phyloP scores from a whole-genome alignment of 805 yeast species.

The Yarrowia sp. region DNA sequence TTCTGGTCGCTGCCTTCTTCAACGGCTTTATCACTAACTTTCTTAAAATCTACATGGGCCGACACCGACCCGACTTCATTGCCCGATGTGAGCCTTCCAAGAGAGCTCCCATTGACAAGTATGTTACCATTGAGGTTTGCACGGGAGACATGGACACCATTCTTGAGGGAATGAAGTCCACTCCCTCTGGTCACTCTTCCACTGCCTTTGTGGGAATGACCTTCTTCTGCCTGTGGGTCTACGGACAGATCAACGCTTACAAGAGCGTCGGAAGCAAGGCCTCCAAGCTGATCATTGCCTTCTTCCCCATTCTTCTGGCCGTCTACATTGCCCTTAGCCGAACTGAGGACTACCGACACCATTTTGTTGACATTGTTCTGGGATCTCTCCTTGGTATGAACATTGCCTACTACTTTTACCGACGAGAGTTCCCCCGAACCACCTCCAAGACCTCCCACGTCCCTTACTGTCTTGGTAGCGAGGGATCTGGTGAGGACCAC shows the following conservation, averaged over 20 bases:
- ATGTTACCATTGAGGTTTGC: slow-evolving; percentile 39
- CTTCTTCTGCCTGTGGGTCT: slow-evolving; percentile 48
- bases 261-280: slow-evolving; percentile 15
- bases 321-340: slow-evolving; percentile 75
- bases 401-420: slow-evolving; percentile 57
- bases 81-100: slow-evolving; percentile 72
- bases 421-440: slow-evolving; percentile 21
- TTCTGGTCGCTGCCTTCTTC: slow-evolving; percentile 33
- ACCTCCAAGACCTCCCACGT: slow-evolving; percentile 9
- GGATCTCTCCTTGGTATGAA: slow-evolving; percentile 67
- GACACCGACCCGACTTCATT: slow-evolving; percentile 88
- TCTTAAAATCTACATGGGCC: slow-evolving; percentile 78
- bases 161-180: slow-evolving; percentile 52
- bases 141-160: slow-evolving; percentile 37
- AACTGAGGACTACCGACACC: slow-evolving; percentile 89
- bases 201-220: slow-evolving; percentile 51
- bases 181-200: slow-evolving; percentile 58
- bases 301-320: slow-evolving; percentile 54
- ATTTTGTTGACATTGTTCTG: slow-evolving; percentile 73
- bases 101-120: slow-evolving; percentile 48
- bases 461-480: slow-evolving; percentile 18
- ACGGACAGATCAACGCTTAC: slow-evolving; percentile 40
- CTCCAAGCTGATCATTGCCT: slow-evolving; percentile 14
- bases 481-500: slow-evolving; percentile 14
- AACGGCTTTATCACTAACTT: slow-evolving; percentile 66